Percentiles rank a stretch among this genome's conserved stretches.
These are phyloP conservation scores for Hortiboletus campestris DNA, from an alignment of 768 basidiomycete species.

Conservation along the genomic window DNA sequence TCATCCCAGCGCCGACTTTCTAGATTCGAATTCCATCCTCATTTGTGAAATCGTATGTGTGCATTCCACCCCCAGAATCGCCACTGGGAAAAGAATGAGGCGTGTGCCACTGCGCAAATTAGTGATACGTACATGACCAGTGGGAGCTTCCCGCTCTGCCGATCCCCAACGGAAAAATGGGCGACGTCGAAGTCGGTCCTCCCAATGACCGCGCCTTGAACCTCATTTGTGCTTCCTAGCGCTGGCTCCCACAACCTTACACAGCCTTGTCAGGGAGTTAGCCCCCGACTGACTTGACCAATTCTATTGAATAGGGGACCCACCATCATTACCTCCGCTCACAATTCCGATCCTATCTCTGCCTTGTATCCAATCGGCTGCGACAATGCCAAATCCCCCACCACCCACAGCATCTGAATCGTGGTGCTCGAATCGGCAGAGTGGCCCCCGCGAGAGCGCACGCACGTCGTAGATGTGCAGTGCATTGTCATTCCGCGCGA, in stretches of 20 bases:
- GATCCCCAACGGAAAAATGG: slow-evolving; percentile 58
- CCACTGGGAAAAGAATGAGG: slow-evolving; percentile 37
- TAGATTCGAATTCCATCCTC: slow-evolving; percentile 19
- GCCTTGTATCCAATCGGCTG: slow-evolving; percentile 52
- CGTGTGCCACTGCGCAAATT: slow-evolving; percentile 9
- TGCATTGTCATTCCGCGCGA: slow-evolving; percentile 58
- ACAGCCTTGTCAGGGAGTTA: slow-evolving; percentile 47
- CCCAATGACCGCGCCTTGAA: slow-evolving; percentile 51
- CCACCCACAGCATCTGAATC: slow-evolving; percentile 32
- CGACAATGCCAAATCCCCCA: slow-evolving; percentile 46
- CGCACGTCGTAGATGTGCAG: slow-evolving; percentile 64
- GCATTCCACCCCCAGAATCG: slow-evolving; percentile 48
- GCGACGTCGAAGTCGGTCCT: slow-evolving; percentile 56
- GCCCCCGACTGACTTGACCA: neutral
- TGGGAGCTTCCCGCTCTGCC: slow-evolving; percentile 47
- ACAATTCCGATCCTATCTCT: slow-evolving; percentile 46
- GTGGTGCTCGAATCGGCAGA: slow-evolving; percentile 51
- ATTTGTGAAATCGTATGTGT: slow-evolving; percentile 40
- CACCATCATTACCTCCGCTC: slow-evolving; percentile 67
- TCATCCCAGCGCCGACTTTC: neutral
- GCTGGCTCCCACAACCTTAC: slow-evolving; percentile 66
- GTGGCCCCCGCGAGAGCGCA: slow-evolving; percentile 42
- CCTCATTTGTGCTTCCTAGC: slow-evolving; percentile 34
- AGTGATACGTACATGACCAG: slow-evolving; percentile 56
- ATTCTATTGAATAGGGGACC: slow-evolving; percentile 12